These are phyloP conservation scores for Tylopilus felleus DNA, from an alignment of 768 basidiomycete genomes.

Conservation along the genomic window DNA sequence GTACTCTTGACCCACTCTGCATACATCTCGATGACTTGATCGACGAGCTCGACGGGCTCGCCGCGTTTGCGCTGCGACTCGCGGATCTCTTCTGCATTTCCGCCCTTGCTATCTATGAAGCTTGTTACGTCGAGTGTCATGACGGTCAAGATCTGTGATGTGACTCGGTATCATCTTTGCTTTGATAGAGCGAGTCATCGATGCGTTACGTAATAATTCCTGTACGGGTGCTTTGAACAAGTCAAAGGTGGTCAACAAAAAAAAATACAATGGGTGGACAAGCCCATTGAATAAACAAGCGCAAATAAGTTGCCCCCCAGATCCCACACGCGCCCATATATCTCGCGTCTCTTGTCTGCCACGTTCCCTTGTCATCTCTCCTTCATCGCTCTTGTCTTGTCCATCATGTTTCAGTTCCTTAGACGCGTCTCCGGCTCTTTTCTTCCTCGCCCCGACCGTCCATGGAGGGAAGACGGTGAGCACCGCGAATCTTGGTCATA, in stretches of 20 bases:
- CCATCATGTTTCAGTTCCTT: constrained; percentile 60
- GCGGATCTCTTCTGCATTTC: constrained; percentile 84
- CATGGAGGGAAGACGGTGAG: constrained; percentile 78
- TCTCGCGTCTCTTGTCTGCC: constrained; percentile 3
- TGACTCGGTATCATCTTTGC: no score
- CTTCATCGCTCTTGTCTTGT: background rate
- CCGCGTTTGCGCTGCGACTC: constrained; percentile 93
- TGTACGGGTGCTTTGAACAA: background rate
- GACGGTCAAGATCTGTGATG: background rate
- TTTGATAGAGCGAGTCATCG: no score
- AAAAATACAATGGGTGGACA: no score
- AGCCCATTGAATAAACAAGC: constrained; percentile 21
- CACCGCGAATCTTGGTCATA: constrained; percentile 12
- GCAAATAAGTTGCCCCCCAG: constrained; percentile 17
- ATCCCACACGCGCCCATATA: constrained; percentile 3
- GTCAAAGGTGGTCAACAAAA: no score
- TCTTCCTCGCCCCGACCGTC: constrained; percentile 67
- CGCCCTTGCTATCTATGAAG: constrained; percentile 87
- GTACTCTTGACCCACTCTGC: constrained; percentile 90
- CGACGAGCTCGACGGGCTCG: constrained; percentile 86
- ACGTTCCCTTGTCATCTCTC: no score
- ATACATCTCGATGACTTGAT: constrained; percentile 92
- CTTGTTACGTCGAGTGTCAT: constrained; percentile 83
- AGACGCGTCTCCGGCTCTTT: constrained; percentile 69
- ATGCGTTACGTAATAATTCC: constrained; percentile 14